phyloP scores from a whole-genome alignment of 495 filamentous ascomycete genomes.

The Physcia stellaris region DNA sequence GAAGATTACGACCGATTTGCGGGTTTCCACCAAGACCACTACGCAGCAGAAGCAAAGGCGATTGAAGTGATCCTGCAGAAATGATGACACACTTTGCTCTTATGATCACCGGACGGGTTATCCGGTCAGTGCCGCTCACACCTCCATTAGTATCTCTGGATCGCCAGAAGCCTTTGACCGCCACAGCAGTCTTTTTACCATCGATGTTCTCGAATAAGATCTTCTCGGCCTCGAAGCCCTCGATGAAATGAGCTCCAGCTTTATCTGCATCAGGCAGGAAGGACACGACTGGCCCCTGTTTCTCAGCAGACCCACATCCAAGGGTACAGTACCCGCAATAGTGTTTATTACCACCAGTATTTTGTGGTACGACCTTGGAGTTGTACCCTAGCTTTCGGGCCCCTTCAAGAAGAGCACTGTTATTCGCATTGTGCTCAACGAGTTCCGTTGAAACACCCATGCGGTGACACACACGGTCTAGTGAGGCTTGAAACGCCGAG shows the following conservation, averaged over 20 bases:
- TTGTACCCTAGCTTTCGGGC: slow-evolving; percentile 60
- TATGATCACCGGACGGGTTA: slow-evolving; percentile 46
- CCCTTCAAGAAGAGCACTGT: slow-evolving; percentile 58
- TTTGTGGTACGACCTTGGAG: slow-evolving; percentile 62
- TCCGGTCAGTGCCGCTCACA: slow-evolving; percentile 32
- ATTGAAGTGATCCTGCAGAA: slow-evolving; percentile 57
- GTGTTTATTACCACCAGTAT: slow-evolving; percentile 56
- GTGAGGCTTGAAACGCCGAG: slow-evolving; percentile 54
- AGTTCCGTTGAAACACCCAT: slow-evolving; percentile 66
- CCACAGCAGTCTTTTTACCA: slow-evolving; percentile 45
- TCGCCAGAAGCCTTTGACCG: slow-evolving; percentile 60
- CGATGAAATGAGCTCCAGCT: slow-evolving; percentile 63
- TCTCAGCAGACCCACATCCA: slow-evolving; percentile 59
- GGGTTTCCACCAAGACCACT: slow-evolving; percentile 63
- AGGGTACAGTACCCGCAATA: slow-evolving; percentile 67
- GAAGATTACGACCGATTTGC: slow-evolving; percentile 74
- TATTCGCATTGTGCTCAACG: slow-evolving; percentile 57
- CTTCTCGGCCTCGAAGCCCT: slow-evolving; percentile 57
- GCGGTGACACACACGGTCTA: slow-evolving; percentile 58
- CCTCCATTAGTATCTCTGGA: slow-evolving; percentile 50
- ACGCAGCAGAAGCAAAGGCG: slow-evolving; percentile 59
- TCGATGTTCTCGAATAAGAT: slow-evolving; percentile 48
- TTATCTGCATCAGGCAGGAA: slow-evolving; percentile 67
- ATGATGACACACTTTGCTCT: slow-evolving; percentile 75
- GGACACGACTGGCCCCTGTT: slow-evolving; percentile 62